These are phyloP conservation scores for Lithospermum erythrorhizon DNA, from an alignment of 257 asterid genomes.

Conservation along the genomic window DNA sequence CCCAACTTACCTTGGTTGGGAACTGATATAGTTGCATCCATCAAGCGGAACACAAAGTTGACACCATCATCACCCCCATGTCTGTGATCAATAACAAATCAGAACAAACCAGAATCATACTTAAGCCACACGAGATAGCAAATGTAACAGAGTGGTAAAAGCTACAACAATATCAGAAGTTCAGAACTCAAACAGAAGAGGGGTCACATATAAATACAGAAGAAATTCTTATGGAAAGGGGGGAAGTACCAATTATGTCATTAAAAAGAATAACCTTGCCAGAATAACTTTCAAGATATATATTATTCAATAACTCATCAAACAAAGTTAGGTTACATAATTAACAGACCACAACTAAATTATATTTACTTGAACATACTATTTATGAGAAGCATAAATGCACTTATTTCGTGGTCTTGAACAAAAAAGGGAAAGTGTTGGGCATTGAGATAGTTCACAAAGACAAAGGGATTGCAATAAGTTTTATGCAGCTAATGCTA, in stretches of 20 bases:
- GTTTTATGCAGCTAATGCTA: background rate
- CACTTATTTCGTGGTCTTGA: background rate
- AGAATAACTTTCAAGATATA: background rate
- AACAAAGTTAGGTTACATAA: background rate
- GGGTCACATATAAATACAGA: background rate
- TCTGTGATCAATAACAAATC: conserved; percentile 31
- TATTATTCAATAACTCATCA: background rate
- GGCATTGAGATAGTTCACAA: background rate
- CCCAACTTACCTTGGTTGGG: conserved; percentile 70
- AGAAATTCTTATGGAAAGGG: background rate
- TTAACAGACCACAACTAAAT: too few species aligned
- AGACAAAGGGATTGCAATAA: background rate
- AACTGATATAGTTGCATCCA: conserved; percentile 68
- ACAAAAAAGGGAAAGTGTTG: background rate
- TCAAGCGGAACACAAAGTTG: conserved; percentile 91
- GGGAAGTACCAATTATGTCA: background rate
- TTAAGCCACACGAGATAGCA: background rate
- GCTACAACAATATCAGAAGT: background rate
- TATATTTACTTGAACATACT: too few species aligned
- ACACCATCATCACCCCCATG: conserved; percentile 92
- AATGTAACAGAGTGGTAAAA: background rate
- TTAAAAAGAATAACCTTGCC: background rate
- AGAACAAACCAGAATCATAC: conserved; percentile 5
- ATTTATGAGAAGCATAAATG: too few species aligned
- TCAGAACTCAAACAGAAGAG: background rate